Conservation (phyloP, 768 basidiomycete genomes). For the Leccinum aurantiacum region DNA sequence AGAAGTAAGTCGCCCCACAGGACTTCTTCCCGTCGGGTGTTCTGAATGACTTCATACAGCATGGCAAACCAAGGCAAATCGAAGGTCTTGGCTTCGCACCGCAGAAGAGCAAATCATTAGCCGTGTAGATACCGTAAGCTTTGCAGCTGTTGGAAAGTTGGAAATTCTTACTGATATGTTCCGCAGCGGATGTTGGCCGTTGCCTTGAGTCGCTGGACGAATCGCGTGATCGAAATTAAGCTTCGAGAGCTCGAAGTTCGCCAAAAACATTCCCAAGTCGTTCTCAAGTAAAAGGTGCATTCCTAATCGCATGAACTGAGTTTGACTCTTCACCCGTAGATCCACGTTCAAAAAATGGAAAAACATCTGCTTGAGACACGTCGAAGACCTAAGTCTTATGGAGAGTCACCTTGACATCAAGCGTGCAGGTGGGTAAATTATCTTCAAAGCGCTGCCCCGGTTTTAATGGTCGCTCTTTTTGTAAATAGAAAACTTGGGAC, state of each 20-base stretch:
- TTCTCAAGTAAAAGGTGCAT: slow-evolving; percentile 36
- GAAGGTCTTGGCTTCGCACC: slow-evolving; percentile 39
- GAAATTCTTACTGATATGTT: slow-evolving; percentile 4
- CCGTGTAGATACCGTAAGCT: slow-evolving; percentile 41
- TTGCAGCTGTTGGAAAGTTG: neutral
- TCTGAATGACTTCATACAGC: slow-evolving; percentile 33
- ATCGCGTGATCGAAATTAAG: slow-evolving; percentile 71
- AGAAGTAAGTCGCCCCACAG: slow-evolving; percentile 34
- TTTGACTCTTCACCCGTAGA: slow-evolving; percentile 36
- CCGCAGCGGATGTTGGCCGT: slow-evolving; percentile 52
- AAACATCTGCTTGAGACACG: slow-evolving; percentile 55
- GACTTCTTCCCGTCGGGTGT: slow-evolving; percentile 1
- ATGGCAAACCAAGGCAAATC: slow-evolving; percentile 45
- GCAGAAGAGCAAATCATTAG: slow-evolving; percentile 45
- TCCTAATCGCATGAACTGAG: slow-evolving; percentile 13
- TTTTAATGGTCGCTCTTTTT: neutral
- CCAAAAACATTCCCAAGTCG: slow-evolving; percentile 43
- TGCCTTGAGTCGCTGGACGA: slow-evolving; percentile 62
- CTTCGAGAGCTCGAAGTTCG: slow-evolving; percentile 65
- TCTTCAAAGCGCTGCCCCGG: neutral
- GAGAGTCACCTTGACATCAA: slow-evolving; percentile 82
- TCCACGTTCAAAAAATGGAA: slow-evolving; percentile 71
- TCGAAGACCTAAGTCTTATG: slow-evolving; percentile 75
- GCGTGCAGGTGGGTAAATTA: slow-evolving; percentile 57
- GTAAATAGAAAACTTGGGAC: slow-evolving; percentile 59